Evolutionary conservation across 1,139 yeast species (phyloP), one percentile per base, ranked within the genome.

Genomic region (Sugiyamaella sp.): DNA sequence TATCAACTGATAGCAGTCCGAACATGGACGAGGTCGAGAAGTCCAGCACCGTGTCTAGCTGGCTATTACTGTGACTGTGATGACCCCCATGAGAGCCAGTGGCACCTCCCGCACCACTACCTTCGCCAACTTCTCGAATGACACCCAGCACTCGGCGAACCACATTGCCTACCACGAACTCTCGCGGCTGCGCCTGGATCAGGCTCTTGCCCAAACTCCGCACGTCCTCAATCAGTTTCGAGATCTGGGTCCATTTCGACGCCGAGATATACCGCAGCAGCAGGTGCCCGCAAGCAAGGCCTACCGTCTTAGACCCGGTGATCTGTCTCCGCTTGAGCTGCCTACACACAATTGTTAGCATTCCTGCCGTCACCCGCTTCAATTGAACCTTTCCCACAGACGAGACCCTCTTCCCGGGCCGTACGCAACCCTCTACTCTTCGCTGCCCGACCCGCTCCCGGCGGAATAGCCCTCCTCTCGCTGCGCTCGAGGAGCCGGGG

Each of bases 201-300:
- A 75, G 66, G 27, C 65, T 60, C 40, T 64, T 63, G 12, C 79
- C 79, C 10, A 74, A 66, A 41, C 63, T 65, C 64, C 95, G 81
- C 59, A 93, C 83, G 55, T 86, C 82, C 17, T 72, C 72, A 44
- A 91, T 83, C 60, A 93, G 77, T 58, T 88, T 90, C 57, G 81
- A 84, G 8, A 89, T 82, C 56, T 84, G 81, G 42, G 81, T 75
- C 97, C 98, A 93, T 67, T 96, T 79, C 2, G 93, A 89, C 2
- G 89, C 88, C 0, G 98, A 89, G 19, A 91, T 85, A 48, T 89
- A 95, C 68, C 97, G 80, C 82, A 89, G 86, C 60, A 93, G 73
- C 51, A 93, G 75, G 63, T 89, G 95, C 16, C 97, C 85, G 5
- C 97, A 88, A 55, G 88, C 93, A 48, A 89, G 74, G 0, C 98